These are phyloP conservation scores for Amoebophrya sp. DNA, from an alignment of 169 alveolate species.

Conservation along the genomic window DNA sequence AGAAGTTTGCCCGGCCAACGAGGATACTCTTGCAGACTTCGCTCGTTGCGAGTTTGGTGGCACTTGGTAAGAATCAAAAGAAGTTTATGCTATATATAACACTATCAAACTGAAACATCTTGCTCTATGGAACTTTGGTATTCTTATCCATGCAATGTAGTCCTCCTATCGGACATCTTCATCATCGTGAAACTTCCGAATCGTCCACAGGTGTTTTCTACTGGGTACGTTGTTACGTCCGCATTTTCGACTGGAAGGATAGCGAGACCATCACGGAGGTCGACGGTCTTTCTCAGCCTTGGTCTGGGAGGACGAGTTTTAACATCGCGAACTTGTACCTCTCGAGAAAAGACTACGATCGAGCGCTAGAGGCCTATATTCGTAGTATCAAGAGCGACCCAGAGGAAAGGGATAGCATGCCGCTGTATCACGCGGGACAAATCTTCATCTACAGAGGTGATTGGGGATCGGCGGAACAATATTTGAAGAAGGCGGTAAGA, in stretches of 20 bases:
- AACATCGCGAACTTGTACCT: conserved; percentile 30
- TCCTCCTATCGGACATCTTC: no score
- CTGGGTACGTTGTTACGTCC: neutral
- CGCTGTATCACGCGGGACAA: conserved; percentile 43
- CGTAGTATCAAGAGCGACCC: conserved; percentile 37
- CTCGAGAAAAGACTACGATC: conserved; percentile 35
- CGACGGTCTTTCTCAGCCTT: conserved; percentile 33
- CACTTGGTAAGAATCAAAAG: no score
- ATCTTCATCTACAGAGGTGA: conserved; percentile 39
- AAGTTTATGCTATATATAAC: no score
- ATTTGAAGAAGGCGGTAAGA: conserved; percentile 37
- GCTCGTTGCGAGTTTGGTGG: neutral
- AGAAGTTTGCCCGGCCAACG: neutral
- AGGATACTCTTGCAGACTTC: neutral
- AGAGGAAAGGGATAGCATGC: conserved; percentile 40
- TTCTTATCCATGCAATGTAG: no score
- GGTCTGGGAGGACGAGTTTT: conserved; percentile 36
- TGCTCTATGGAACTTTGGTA: no score
- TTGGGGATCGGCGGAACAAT: conserved; percentile 28
- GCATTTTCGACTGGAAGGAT: conserved; percentile 37
- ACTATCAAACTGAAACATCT: no score
- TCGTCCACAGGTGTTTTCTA: neutral
- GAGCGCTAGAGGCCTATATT: conserved; percentile 33
- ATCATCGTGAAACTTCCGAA: no score
- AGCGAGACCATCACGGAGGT: conserved; percentile 36